A percentile compares a stretch with the other conserved stretches of the same genome.
These are phyloP conservation scores for Ceratorhiza oryzae-sativae DNA, from an alignment of 1,284 basidiomycete species.

Conservation along the genomic window DNA sequence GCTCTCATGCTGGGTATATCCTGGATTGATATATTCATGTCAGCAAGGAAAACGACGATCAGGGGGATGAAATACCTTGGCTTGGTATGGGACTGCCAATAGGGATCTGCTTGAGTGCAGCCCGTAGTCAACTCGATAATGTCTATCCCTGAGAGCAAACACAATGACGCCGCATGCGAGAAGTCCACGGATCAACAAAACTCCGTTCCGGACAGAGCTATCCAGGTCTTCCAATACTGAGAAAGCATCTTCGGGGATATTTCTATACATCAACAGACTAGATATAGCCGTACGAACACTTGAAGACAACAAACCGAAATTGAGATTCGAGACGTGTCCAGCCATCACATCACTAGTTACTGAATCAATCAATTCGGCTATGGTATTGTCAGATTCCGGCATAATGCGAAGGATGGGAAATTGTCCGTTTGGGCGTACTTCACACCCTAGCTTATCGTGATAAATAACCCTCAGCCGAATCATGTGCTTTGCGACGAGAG, in stretches of 20 bases:
- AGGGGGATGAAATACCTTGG: conserved; percentile 46
- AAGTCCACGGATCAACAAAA: neutral
- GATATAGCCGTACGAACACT: neutral
- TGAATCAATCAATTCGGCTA: neutral
- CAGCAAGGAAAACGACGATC: neutral
- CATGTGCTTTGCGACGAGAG: neutral
- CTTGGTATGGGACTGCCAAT: conserved; percentile 62
- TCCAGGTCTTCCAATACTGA: neutral
- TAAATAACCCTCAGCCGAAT: neutral
- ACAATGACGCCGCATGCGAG: neutral
- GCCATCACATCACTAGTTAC: neutral
- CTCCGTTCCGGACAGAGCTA: neutral
- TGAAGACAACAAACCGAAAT: neutral
- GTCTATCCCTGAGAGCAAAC: neutral
- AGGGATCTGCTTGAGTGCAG: conserved; percentile 51
- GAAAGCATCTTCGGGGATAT: neutral
- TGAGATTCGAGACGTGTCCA: neutral
- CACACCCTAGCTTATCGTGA: neutral
- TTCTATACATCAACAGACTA: neutral
- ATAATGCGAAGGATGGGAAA: neutral
- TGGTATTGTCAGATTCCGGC: neutral
- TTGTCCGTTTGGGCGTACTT: neutral
- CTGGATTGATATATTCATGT: conserved; percentile 49
- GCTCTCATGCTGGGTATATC: conserved; percentile 59
- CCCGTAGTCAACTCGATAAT: neutral